These are phyloP conservation scores for Sporothrix inflata DNA, from an alignment of 2,329 filamentous ascomycete genomes.

Conservation along the genomic window DNA sequence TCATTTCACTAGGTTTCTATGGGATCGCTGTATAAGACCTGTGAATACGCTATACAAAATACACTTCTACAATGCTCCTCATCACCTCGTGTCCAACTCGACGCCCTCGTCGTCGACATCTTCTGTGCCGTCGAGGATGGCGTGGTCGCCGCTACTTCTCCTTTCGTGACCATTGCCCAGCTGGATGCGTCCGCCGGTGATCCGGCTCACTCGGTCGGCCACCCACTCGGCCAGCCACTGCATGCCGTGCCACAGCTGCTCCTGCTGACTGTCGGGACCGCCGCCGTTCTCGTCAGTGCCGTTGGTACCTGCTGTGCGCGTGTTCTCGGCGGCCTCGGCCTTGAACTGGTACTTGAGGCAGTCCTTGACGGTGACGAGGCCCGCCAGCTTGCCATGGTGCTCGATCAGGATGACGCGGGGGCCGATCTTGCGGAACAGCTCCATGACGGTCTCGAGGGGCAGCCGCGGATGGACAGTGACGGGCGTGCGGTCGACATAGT, in stretches of 20 bases:
- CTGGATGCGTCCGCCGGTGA: conserved; percentile 61
- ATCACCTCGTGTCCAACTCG: conserved; percentile 44
- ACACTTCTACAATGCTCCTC: neutral
- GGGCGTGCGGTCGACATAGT: conserved; percentile 87
- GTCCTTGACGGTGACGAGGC: conserved; percentile 94
- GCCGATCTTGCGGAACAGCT: conserved; percentile 97
- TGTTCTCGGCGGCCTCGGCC: conserved; percentile 80
- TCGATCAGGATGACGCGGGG: conserved; percentile 89
- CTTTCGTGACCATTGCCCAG: conserved; percentile 46
- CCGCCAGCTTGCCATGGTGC: conserved; percentile 79
- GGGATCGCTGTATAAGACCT: neutral
- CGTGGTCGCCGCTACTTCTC: conserved; percentile 37
- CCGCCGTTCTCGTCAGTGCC: conserved; percentile 58
- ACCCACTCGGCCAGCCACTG: conserved; percentile 61
- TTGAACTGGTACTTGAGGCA: conserved; percentile 98
- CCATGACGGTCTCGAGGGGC: conserved; percentile 95
- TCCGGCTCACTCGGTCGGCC: conserved; percentile 54
- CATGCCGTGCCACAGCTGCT: conserved; percentile 65
- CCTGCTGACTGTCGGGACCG: conserved; percentile 60
- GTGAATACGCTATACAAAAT: neutral
- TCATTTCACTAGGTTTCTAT: neutral
- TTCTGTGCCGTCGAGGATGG: conserved; percentile 57
- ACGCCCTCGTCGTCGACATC: conserved; percentile 52
- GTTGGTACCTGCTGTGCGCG: conserved; percentile 53
- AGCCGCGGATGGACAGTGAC: conserved; percentile 89